These are phyloP conservation scores for Ogataea dorogensis DNA, from an alignment of 805 yeast species.

Conservation along the genomic window DNA sequence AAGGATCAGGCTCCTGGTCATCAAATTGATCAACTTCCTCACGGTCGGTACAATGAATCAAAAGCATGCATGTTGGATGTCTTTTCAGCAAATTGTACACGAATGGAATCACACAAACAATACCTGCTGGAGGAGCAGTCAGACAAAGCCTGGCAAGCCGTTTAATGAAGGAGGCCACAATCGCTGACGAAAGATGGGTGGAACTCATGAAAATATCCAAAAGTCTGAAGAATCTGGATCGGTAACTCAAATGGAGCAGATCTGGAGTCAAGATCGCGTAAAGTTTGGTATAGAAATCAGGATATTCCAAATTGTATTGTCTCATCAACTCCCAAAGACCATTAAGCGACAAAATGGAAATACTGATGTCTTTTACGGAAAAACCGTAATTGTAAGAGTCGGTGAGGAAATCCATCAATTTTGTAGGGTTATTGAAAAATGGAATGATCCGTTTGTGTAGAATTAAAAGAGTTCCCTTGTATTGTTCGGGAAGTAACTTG, in stretches of 20 bases:
- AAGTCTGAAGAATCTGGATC: slow-evolving; percentile 85
- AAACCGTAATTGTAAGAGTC: slow-evolving; percentile 64
- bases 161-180: slow-evolving; percentile 89
- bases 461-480: slow-evolving; percentile 64
- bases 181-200: slow-evolving; percentile 77
- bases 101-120: slow-evolving; percentile 86
- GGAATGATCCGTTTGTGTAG: slow-evolving; percentile 87
- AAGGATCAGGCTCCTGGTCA: slow-evolving; percentile 65
- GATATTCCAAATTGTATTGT: slow-evolving; percentile 81
- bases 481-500: slow-evolving; percentile 46
- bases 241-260: slow-evolving; percentile 71
- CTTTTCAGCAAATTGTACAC: slow-evolving; percentile 83
- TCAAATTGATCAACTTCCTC: slow-evolving; percentile 67
- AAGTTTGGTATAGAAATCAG: slow-evolving; percentile 80
- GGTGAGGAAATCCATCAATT: slow-evolving; percentile 89
- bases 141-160: slow-evolving; percentile 71
- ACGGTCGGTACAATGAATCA: slow-evolving; percentile 59
- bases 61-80: slow-evolving; percentile 91
- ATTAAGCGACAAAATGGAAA: slow-evolving; percentile 71
- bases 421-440: slow-evolving; percentile 71
- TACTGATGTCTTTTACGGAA: slow-evolving; percentile 30
- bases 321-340: slow-evolving; percentile 86
- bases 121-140: slow-evolving; percentile 83
- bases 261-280: slow-evolving; percentile 77
- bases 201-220: slow-evolving; percentile 83